phyloP scores from a whole-genome alignment of 2,329 filamentous ascomycete species.

The Pestalotiopsis sp. region DNA sequence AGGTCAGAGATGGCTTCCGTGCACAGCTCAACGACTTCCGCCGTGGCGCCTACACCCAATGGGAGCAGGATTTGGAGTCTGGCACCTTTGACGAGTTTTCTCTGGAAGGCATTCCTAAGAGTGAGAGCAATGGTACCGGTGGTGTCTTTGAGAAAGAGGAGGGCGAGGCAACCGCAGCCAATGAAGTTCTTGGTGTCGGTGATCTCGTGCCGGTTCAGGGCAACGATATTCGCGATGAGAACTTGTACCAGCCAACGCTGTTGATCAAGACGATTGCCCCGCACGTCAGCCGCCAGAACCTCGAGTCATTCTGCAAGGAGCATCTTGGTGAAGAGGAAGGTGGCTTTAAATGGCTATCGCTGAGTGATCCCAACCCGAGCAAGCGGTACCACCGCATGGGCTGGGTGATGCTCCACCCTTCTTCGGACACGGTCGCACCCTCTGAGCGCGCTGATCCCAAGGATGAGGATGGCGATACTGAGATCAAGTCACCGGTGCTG shows the following conservation, averaged over 20 bases:
- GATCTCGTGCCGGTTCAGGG: conserved; percentile 84
- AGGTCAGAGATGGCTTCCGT: conserved; percentile 76
- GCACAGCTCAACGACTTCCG: conserved; percentile 80
- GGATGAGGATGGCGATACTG: conserved; percentile 66
- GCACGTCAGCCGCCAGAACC: conserved; percentile 89
- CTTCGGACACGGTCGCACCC: conserved; percentile 65
- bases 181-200: conserved; percentile 90
- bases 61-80: conserved; percentile 83
- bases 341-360: conserved; percentile 92
- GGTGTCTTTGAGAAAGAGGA: conserved; percentile 92
- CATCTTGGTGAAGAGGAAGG: conserved; percentile 89
- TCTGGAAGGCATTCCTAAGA: conserved; percentile 91
- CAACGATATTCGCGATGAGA: conserved; percentile 87
- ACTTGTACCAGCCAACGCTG: conserved; percentile 84
- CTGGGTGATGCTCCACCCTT: conserved; percentile 94
- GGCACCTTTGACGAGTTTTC: conserved; percentile 94
- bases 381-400: conserved; percentile 98
- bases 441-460: conserved; percentile 75
- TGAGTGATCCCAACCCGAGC: conserved; percentile 94
- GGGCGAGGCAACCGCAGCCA: conserved; percentile 87
- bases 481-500: conserved; percentile 51
- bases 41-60: conserved; percentile 77
- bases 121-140: conserved; percentile 84
- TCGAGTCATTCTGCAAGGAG: conserved; percentile 93
- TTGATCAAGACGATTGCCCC: conserved; percentile 98